These are phyloP conservation scores for Meyerozyma sp. DNA, from an alignment of 1,139 yeast genomes.

Conservation along the genomic window DNA sequence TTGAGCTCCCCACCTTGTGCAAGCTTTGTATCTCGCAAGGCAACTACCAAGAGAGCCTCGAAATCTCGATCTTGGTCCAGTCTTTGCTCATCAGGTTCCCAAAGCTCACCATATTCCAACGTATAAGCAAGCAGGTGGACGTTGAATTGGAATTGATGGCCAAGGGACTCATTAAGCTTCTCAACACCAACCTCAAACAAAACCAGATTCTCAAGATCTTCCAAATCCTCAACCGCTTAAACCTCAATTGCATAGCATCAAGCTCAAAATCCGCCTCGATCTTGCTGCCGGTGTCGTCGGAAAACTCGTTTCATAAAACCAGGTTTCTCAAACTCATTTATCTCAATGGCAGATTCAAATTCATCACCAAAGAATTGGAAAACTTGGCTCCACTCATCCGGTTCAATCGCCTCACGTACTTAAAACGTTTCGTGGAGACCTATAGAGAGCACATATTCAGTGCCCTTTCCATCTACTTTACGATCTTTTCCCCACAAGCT, in stretches of 20 bases:
- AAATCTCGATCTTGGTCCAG: conserved; percentile 65
- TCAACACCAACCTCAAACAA: conserved; percentile 74
- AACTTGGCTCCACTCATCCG: conserved; percentile 50
- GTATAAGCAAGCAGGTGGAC: conserved; percentile 52
- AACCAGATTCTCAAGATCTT: conserved; percentile 73
- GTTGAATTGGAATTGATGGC: conserved; percentile 60
- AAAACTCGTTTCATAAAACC: conserved; percentile 13
- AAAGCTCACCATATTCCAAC: conserved; percentile 47
- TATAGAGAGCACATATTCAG: conserved; percentile 78
- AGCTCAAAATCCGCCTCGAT: conserved; percentile 6
- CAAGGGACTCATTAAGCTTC: conserved; percentile 57
- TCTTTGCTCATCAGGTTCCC: conserved; percentile 68
- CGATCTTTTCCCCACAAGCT: conserved; percentile 38
- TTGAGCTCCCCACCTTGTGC: conserved; percentile 80
- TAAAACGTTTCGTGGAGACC: conserved; percentile 76
- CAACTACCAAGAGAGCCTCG: conserved; percentile 84
- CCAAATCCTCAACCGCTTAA: conserved; percentile 66
- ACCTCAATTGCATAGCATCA: conserved; percentile 27
- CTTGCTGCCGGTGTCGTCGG: conserved; percentile 2
- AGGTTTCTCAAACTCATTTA: conserved; percentile 40
- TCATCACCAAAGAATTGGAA: conserved; percentile 54
- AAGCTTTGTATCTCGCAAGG: conserved; percentile 83
- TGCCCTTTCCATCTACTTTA: conserved; percentile 59
- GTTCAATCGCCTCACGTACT: conserved; percentile 54
- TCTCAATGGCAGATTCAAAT: conserved; percentile 54